Base-by-base conservation (phyloP, 177 flowering plant species). In the Tripterygium wilfordii region DNA sequence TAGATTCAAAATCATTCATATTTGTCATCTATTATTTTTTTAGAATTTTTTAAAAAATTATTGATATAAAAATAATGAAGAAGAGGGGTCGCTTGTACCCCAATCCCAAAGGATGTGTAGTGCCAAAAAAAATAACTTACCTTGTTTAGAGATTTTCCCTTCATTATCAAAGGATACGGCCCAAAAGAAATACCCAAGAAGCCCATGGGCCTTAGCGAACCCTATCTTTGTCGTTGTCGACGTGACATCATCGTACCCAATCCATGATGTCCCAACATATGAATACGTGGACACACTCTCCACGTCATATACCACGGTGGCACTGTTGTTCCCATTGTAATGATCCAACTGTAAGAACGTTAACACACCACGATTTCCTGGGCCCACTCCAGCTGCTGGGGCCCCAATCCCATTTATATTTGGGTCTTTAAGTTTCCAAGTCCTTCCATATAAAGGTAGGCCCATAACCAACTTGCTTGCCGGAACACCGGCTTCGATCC, bases 101-200 rank as follows among this genome's bases (percentile, higher is more conserved):
- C n/a, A n/a, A n/a, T n/a, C n/a, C n/a, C n/a, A n/a, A n/a, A n/a
- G n/a, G n/a, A n/a, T n/a, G n/a, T n/a, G n/a, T n/a, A n/a, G n/a
- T n/a, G n/a, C n/a, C 4, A 4, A 8, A 33, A 26, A 44, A n/a
- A 5, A n/a, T n/a, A 30, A 30, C 25, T 7, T 31, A 47, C 76
- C 72, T 63, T 45, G 20, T 24, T 5, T 23, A 1, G 76, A 49
- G 16, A 71, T 23, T 0, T 18, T 31, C 72, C 74, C 67, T 6
- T 72, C 53, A 33, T 52, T 58, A 23, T 78, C 87, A 13, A 27
- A 24, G 0, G 69, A 63, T 14, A 75, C 33, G 2, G 72, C 75
- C 84, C 88, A 76, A 31, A 72, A 64, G 60, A 78, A 74, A 42
- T 78, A 76, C 21, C 84, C 88, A n/a, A 68, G 48, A 13, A 76